Conservation (phyloP, 768 basidiomycete species). For the Rhodotorula sphaerocarpa region DNA sequence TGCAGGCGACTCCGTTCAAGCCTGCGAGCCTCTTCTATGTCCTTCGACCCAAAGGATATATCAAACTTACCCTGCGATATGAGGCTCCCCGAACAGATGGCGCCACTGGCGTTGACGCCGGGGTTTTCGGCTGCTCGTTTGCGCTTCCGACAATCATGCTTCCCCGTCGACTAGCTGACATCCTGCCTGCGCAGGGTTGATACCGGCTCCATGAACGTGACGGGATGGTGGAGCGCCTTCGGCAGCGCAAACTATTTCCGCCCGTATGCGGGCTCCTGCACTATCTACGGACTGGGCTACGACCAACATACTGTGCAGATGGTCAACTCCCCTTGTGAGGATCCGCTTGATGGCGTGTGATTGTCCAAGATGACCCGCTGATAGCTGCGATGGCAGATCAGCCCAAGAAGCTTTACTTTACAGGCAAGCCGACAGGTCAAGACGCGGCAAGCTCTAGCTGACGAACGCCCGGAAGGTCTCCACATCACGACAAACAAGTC, state of each 20-base stretch:
- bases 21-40: no score
- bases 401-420: slow-evolving; percentile 18
- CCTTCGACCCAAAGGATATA: no score
- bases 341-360: no score
- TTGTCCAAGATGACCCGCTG: no score
- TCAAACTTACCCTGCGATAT: no score
- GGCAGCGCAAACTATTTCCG: not conserved
- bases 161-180: no score
- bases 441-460: no score
- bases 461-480: not conserved
- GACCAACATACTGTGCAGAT: slow-evolving; percentile 11
- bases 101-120: not conserved
- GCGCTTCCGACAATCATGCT: no score
- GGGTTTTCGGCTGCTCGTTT: slow-evolving; percentile 23
- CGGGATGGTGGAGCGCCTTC: slow-evolving; percentile 13
- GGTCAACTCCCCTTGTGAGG: not conserved
- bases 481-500: slow-evolving; percentile 16
- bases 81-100: not conserved
- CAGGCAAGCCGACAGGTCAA: not conserved
- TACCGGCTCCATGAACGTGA: not conserved
- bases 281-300: slow-evolving; percentile 4
- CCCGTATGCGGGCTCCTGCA: slow-evolving; percentile 13
- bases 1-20: slow-evolving; percentile 13
- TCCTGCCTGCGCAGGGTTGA: not conserved
- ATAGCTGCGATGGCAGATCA: not conserved